phyloP scores from a whole-genome alignment of 345 rosid species.

The Geranium rotundifolium region DNA sequence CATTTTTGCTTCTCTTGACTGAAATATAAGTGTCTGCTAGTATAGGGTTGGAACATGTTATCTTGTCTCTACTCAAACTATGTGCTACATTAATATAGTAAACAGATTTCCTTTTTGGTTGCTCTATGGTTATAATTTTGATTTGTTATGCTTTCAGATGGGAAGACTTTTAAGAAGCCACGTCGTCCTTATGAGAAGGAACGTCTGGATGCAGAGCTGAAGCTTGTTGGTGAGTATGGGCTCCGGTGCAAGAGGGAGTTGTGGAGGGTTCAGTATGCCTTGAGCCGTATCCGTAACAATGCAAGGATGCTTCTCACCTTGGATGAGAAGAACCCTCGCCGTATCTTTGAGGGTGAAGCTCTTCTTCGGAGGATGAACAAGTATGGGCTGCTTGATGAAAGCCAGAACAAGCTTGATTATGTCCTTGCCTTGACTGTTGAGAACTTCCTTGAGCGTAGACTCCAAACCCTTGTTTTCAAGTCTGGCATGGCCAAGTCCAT shows the following conservation, averaged over 20 bases:
- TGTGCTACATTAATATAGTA: background rate
- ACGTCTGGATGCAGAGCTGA: slow-evolving; percentile 44
- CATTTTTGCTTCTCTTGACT: too few relatives aligned
- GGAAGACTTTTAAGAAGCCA: slow-evolving; percentile 49
- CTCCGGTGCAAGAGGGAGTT: slow-evolving; percentile 45
- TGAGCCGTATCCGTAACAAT: slow-evolving; percentile 43
- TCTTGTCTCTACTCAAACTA: background rate
- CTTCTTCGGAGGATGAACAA: slow-evolving; percentile 42
- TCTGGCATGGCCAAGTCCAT: slow-evolving; percentile 47
- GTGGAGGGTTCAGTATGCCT: slow-evolving; percentile 44
- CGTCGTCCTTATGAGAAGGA: slow-evolving; percentile 49
- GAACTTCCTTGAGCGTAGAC: slow-evolving; percentile 47
- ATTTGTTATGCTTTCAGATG: slow-evolving; percentile 19
- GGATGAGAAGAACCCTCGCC: slow-evolving; percentile 43
- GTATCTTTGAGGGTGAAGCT: slow-evolving; percentile 41
- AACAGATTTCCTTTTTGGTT: background rate
- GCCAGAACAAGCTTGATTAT: slow-evolving; percentile 47
- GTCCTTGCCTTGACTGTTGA: slow-evolving; percentile 40
- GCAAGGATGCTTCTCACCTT: slow-evolving; percentile 48
- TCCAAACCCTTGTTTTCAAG: slow-evolving; percentile 45
- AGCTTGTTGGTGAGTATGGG: slow-evolving; percentile 41
- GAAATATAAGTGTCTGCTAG: too few relatives aligned
- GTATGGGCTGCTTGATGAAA: slow-evolving; percentile 37
- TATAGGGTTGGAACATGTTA: too few relatives aligned
- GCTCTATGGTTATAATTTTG: background rate